A percentile compares a stretch with the other conserved stretches of the same genome.
phyloP scores from a whole-genome alignment of 106 monocot genomes.

The Acorus calamus region DNA sequence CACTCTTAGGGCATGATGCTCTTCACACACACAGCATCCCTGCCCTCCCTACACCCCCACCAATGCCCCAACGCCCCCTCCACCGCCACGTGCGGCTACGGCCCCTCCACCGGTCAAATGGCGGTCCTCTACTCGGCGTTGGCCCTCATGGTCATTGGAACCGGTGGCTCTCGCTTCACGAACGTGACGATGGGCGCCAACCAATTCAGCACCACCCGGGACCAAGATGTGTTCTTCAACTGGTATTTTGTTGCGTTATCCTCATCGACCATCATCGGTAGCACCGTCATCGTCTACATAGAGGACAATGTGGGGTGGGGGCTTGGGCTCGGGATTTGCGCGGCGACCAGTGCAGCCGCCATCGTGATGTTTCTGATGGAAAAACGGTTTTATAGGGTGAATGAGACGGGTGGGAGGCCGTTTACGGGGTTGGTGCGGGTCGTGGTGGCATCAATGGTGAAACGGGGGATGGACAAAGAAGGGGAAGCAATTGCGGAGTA shows the following conservation, averaged over 20 bases:
- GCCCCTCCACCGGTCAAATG: background rate
- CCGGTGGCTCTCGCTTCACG: slow-evolving; percentile 11
- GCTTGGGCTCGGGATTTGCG: slow-evolving; percentile 9
- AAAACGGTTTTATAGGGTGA: background rate
- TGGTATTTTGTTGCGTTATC: slow-evolving; percentile 5
- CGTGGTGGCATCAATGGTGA: background rate
- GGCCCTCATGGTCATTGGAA: background rate
- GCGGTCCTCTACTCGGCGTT: slow-evolving; percentile 5
- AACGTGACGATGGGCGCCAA: slow-evolving; percentile 11
- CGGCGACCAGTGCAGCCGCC: background rate
- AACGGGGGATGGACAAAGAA: background rate
- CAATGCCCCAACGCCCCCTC: background rate
- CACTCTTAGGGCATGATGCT: slow-evolving; percentile 2
- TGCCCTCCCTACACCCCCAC: slow-evolving; percentile 7
- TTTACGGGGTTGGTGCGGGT: slow-evolving; percentile 1
- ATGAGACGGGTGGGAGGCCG: background rate
- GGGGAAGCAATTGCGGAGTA: background rate
- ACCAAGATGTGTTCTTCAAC: slow-evolving; percentile 10
- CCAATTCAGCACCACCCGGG: slow-evolving; percentile 1
- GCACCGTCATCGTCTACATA: slow-evolving; percentile 6
- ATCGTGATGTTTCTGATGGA: background rate
- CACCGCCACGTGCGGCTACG: background rate
- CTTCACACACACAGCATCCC: slow-evolving; percentile 6
- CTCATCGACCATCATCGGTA: background rate
- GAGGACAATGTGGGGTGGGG: slow-evolving; percentile 8